phyloP scores from a whole-genome alignment of 163 green algal genomes.

The Prototheca wickerhamii region DNA sequence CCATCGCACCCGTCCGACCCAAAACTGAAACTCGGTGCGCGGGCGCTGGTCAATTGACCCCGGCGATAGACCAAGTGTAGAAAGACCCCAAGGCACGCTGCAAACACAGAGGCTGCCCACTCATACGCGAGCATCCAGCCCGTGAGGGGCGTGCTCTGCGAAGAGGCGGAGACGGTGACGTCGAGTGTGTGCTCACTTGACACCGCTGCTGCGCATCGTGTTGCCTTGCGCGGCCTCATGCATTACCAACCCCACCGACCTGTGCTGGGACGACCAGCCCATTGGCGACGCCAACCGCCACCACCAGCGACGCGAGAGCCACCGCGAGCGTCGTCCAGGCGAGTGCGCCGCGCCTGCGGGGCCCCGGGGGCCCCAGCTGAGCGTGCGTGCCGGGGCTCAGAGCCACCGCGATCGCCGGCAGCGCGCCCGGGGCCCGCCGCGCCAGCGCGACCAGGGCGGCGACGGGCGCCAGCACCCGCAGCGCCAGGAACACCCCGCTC shows the following conservation, averaged over 20 bases:
- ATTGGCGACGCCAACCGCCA: not conserved
- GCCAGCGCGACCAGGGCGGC: not conserved
- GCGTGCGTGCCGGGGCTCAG: not conserved
- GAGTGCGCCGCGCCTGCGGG: not conserved
- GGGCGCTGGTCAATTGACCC: too few relatives aligned
- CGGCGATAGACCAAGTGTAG: not conserved
- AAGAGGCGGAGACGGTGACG: not conserved
- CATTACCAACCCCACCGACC: too few relatives aligned
- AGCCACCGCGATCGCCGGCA: too few relatives aligned
- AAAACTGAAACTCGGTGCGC: too few relatives aligned
- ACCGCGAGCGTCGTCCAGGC: not conserved
- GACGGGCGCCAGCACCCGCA: not conserved
- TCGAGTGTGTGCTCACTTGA: not conserved
- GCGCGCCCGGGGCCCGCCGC: too few relatives aligned
- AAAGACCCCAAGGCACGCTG: not conserved
- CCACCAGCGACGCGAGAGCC: not conserved
- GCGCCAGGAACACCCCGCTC: not conserved
- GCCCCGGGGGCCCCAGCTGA: too few relatives aligned
- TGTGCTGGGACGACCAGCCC: not conserved
- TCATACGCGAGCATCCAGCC: constrained; percentile 38
- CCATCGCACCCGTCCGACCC: not conserved
- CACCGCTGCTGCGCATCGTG: too few relatives aligned
- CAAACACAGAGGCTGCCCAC: constrained; percentile 28
- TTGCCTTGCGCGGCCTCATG: too few relatives aligned
- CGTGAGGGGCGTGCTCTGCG: constrained; percentile 20